These are phyloP conservation scores for Eimeria maxima DNA, from an alignment of 169 alveolate genomes.

Conservation along the genomic window DNA sequence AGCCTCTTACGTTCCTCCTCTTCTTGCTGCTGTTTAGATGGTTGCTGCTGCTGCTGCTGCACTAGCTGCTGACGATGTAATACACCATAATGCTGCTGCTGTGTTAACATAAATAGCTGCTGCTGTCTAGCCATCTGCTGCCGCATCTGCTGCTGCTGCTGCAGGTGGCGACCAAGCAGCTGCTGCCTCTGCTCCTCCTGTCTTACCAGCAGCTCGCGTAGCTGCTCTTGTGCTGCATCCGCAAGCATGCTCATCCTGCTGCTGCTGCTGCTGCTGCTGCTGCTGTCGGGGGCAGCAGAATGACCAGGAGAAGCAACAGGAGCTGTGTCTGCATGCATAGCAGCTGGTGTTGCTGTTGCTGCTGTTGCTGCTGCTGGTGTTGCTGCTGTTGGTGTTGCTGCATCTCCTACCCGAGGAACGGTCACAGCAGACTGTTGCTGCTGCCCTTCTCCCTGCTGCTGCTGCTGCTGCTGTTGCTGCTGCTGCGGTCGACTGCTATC, in stretches of 20 bases:
- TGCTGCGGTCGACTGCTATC: not conserved
- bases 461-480: not conserved
- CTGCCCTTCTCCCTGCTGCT: not conserved
- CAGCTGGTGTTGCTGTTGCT: conserved; percentile 30
- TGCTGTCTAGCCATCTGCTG: not conserved
- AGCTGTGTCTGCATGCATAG: too few relatives aligned
- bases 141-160: too few relatives aligned
- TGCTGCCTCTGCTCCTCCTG: conserved; percentile 41
- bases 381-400: not conserved
- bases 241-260: not conserved
- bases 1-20: not conserved
- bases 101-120: not conserved
- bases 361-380: not conserved
- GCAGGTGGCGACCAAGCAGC: not conserved
- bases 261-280: conserved; percentile 46
- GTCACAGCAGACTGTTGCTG: not conserved
- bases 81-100: not conserved
- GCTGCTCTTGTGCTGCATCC: not conserved
- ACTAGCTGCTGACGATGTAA: not conserved
- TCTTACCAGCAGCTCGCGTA: not conserved
- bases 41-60: not conserved
- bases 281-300: not conserved
- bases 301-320: not conserved
- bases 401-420: not conserved
- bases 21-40: not conserved